Evolutionary conservation across 108 stramenopile species (phyloP), one percentile per base, ranked within the genome.

Genomic region (Skeletonema costatum): DNA sequence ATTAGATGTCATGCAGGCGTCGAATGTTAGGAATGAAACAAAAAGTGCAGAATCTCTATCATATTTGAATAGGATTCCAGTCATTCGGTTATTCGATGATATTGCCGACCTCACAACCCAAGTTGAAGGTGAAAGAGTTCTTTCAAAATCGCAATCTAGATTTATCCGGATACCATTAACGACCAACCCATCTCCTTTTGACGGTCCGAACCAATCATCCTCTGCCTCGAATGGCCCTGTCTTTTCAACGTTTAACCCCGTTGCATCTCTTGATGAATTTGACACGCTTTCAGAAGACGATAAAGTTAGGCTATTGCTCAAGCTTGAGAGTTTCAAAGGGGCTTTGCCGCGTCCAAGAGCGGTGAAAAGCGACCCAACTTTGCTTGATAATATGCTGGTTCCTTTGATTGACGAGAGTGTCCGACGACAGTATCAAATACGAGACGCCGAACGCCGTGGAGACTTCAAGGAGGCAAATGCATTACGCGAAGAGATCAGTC

Each of bases 391-490:
- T 29, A 61, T 94, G 31, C 77, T 97, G 29, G 36, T 97, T n/a
- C 93, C 93, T 19, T 60, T 89, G 58, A 82, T 97, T 60, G 96
- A 97, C 71, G 93, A 94, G 80, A 80, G 88, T 2, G 88, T 92
- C 1, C 93, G 96, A 42, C 78, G 88, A 1, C 89, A 92, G 38
- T 86, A 85, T 77, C 71, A 68, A 14, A 89, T 97, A 31, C 81
- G 93, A 53, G 89, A 92, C 66, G 95, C 95, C 0, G 78, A 88
- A 71, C 73, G 74, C 14, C 70, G 71, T 16, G 85, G 87, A 0
- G 93, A 96, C 72, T 74, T 80, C 19, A 85, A 85, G 2, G 67
- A 64, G 60, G 93, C 85, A 0, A 67, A 82, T 60, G 78, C 73
- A 42, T 78, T 97, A 62, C 68, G 81, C 41, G 58, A 74, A 8